These are phyloP conservation scores for Psilocybe azurescens DNA, from an alignment of 768 basidiomycete species.

Conservation along the genomic window DNA sequence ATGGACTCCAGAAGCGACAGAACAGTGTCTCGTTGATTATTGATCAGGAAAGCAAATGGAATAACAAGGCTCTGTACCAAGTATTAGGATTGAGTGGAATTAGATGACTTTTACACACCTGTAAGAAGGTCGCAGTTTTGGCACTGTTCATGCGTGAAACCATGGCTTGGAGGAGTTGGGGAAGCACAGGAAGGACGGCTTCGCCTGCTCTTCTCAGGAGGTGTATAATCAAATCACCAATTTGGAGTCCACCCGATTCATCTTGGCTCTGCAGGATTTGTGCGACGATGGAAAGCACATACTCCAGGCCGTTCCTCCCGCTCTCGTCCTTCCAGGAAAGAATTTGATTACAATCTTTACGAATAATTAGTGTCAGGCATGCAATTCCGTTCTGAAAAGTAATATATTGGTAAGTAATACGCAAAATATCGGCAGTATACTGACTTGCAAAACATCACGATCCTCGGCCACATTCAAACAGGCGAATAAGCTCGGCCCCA, in stretches of 20 bases:
- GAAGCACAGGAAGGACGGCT: slow-evolving; percentile 81
- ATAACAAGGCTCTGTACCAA: slow-evolving; percentile 78
- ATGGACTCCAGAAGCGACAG: slow-evolving; percentile 78
- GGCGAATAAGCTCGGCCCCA: slow-evolving; percentile 79
- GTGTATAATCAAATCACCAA: slow-evolving; percentile 96
- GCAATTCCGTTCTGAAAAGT: slow-evolving; percentile 73
- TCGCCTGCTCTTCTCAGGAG: slow-evolving; percentile 85
- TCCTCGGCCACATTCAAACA: slow-evolving; percentile 78
- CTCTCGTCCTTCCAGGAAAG: slow-evolving; percentile 72
- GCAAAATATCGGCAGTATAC: slow-evolving; percentile 5
- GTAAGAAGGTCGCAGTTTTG: slow-evolving; percentile 89
- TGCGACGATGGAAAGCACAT: slow-evolving; percentile 77
- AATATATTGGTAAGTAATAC: neutral
- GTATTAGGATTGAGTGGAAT: neutral
- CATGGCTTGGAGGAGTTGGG: slow-evolving; percentile 87
- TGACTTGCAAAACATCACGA: slow-evolving; percentile 81
- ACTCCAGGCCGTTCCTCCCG: slow-evolving; percentile 77
- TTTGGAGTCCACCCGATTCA: slow-evolving; percentile 91
- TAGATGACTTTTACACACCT: slow-evolving; percentile 49
- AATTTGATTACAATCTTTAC: slow-evolving; percentile 86
- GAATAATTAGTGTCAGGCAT: slow-evolving; percentile 82
- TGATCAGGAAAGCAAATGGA: slow-evolving; percentile 93
- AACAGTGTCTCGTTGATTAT: slow-evolving; percentile 83
- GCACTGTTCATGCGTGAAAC: slow-evolving; percentile 80
- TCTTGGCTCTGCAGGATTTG: slow-evolving; percentile 79